These are phyloP conservation scores for Limonium bicolor DNA, from an alignment of 148 eudicot genomes.

Conservation along the genomic window DNA sequence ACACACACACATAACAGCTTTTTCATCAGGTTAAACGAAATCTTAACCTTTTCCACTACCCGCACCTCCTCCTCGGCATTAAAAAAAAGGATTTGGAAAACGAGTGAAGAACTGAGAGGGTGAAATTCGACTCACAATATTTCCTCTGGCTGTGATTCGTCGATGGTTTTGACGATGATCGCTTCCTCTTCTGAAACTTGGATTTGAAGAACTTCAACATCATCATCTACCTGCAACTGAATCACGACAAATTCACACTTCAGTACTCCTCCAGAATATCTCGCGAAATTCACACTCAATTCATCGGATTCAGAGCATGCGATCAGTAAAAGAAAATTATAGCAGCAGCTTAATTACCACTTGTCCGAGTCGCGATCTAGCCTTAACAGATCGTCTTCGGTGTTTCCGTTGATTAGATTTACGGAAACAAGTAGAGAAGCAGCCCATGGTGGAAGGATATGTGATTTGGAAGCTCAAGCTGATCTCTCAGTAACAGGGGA, in stretches of 20 bases:
- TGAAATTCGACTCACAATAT: constrained; percentile 21
- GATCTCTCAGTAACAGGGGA: not conserved
- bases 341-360: not conserved
- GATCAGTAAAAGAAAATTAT: not conserved
- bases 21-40: too few species aligned
- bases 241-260: not conserved
- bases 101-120: not conserved
- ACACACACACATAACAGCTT: not conserved
- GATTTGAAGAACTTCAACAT: constrained; percentile 16
- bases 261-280: not conserved
- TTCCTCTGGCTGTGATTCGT: constrained; percentile 4
- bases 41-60: too few species aligned
- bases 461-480: not conserved
- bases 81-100: not conserved
- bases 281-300: too few species aligned
- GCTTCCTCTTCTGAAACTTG: constrained; percentile 8
- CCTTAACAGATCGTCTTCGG: not conserved
- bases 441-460: constrained; percentile 21
- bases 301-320: not conserved
- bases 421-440: constrained; percentile 31
- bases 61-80: not conserved
- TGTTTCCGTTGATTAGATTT: constrained; percentile 11
- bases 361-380: not conserved
- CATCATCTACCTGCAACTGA: constrained; percentile 18
- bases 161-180: constrained; percentile 2